phyloP scores from a whole-genome alignment of 495 filamentous ascomycete species.

The Aspergillus olivimuriae region DNA sequence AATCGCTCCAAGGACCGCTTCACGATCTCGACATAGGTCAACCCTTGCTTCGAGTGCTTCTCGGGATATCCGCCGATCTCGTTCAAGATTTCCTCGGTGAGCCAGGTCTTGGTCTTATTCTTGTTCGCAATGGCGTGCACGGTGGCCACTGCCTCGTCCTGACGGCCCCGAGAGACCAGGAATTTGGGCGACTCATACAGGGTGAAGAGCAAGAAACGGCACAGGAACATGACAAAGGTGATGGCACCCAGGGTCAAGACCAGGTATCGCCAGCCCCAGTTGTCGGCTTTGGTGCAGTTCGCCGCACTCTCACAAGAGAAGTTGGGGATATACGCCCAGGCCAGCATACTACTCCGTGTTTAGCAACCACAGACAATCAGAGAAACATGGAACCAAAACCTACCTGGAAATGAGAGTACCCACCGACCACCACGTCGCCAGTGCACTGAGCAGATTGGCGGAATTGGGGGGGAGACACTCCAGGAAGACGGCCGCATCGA shows the following conservation, averaged over 20 bases:
- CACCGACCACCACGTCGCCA: constrained; percentile 49
- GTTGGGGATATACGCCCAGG: constrained; percentile 48
- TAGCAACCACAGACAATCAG: no score
- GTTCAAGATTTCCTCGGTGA: constrained; percentile 16
- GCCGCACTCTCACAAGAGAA: constrained; percentile 1
- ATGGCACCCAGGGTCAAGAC: constrained; percentile 24
- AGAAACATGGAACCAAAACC: neutral
- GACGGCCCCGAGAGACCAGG: constrained; percentile 14
- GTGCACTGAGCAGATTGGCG: constrained; percentile 38
- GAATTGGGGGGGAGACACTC: constrained; percentile 27
- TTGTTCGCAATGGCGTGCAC: constrained; percentile 19
- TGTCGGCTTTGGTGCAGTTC: constrained; percentile 29
- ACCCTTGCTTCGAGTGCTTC: constrained; percentile 13
- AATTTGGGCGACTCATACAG: constrained; percentile 35
- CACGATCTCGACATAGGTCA: constrained; percentile 36
- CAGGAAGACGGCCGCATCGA: constrained; percentile 15
- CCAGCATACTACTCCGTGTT: constrained; percentile 29
- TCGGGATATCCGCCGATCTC: constrained; percentile 14
- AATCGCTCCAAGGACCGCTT: constrained; percentile 41
- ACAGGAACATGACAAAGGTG: constrained; percentile 20
- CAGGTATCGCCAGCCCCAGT: constrained; percentile 24
- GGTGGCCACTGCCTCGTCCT: constrained; percentile 18
- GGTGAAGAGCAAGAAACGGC: constrained; percentile 45
- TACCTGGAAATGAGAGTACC: constrained; percentile 38
- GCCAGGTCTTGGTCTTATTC: constrained; percentile 20